Percentiles rank a stretch among this genome's conserved stretches.
Conservation (phyloP, 2,329 filamentous ascomycete genomes). For the Fusarium pilosicola region DNA sequence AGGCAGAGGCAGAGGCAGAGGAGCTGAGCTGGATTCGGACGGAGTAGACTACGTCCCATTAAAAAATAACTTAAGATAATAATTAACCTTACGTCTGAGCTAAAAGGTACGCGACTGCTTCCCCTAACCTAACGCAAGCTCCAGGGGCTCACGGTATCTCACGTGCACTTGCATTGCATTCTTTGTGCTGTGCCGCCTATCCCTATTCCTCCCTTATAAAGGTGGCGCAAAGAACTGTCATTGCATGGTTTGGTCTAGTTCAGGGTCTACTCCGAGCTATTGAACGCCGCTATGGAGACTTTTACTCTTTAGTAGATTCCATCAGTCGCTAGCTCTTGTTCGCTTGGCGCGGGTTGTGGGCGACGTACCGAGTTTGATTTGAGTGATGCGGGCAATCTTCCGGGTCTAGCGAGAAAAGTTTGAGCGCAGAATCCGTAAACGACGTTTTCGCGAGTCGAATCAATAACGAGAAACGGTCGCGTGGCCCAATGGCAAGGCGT, state of each 20-base stretch:
- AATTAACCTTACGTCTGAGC: background rate
- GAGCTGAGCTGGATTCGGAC: background rate
- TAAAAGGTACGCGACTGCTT: conserved; percentile 1
- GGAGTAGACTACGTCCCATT: background rate
- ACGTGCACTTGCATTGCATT: conserved; percentile 11
- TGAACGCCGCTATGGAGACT: background rate
- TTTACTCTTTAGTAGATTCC: background rate
- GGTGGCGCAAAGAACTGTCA: background rate
- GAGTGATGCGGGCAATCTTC: background rate
- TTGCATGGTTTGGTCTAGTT: background rate
- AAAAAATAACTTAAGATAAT: background rate
- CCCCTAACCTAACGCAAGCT: background rate
- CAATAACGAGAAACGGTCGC: conserved; percentile 17
- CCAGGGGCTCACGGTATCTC: conserved; percentile 17
- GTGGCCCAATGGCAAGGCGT: conserved; percentile 43
- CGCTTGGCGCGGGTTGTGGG: background rate
- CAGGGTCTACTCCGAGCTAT: background rate
- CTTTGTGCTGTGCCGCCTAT: conserved; percentile 14
- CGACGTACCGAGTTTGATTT: background rate
- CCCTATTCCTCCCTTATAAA: background rate
- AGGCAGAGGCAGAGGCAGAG: background rate
- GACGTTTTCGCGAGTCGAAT: fast-evolving
- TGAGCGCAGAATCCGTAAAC: background rate
- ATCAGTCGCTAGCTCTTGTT: background rate
- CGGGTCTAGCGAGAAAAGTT: background rate